Evolutionary conservation across 2,329 filamentous ascomycete genomes (phyloP), one percentile per base, ranked within the genome.

Genomic region (Fusarium luffae): DNA sequence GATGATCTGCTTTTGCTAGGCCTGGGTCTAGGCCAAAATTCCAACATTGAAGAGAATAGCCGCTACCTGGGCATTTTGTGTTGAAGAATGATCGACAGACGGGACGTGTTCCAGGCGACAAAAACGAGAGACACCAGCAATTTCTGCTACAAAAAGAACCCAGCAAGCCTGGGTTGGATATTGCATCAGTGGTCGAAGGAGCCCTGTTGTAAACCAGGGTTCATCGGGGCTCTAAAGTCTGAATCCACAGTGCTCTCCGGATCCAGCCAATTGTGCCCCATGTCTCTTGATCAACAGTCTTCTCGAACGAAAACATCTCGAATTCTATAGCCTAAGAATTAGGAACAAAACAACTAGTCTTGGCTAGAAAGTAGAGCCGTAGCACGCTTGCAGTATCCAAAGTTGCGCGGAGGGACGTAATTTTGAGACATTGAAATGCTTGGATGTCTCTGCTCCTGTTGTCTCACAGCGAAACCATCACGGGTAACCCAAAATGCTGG

Each of bases 221-320:
- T 71, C 43, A 56, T 63, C 56, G 56, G 54, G 66, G 61, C 60
- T 63, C 48, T 52, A 21, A 57, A 59, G 57, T 30, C 37, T 50
- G 42, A 55, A 58, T 64, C 72, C 72, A 75, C 64, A 71, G 30
- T 61, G 59, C 64, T 65, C 63, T 72, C 66, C 70, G 65, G 59
- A 65, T 68, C 64, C 71, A 72, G 66, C 63, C 70, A 72, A 60
- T 63, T 63, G 63, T 63, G 69, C 72, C 71, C 73, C 65, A 51
- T 16, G 34, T 42, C 32, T 28, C 44, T 52, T 25, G 13, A 34
- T 34, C 13, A 25, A 42, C 49, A 42, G 32, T 21, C 48, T 51
- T 51, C 48, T 51, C 32, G 32, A 51, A 52, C n/a, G 37, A 59
- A 44, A 40, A 43, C 46, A 27, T 40, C 32, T 44, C 18, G 23